phyloP scores from a whole-genome alignment of 495 filamentous ascomycete genomes.

The Jackrogersella minutella region DNA sequence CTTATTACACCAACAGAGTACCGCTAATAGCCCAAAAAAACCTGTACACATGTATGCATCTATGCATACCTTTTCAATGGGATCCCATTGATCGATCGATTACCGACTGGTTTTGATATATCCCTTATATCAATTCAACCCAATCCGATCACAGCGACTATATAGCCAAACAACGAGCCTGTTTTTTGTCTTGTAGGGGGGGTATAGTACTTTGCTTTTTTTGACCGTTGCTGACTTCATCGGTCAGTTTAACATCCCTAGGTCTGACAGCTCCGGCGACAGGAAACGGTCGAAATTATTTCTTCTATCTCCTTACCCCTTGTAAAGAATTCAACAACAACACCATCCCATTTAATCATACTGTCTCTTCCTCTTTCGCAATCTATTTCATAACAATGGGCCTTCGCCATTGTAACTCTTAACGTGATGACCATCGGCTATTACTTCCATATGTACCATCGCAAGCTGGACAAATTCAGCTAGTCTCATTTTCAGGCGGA shows the following conservation, averaged over 20 bases:
- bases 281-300: slow-evolving; percentile 5
- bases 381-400: slow-evolving; percentile 39
- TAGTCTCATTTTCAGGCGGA: slow-evolving; percentile 9
- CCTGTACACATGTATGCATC: slow-evolving; percentile 1
- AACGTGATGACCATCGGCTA: slow-evolving; percentile 38
- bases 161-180: slow-evolving; percentile 15
- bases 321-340: slow-evolving; percentile 7
- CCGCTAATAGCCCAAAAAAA: slow-evolving; percentile 23
- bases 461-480: slow-evolving; percentile 4
- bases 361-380: slow-evolving; percentile 3
- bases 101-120: slow-evolving; percentile 9
- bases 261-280: slow-evolving; percentile 24
- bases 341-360: neutral
- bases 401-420: slow-evolving; percentile 33
- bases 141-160: slow-evolving; percentile 3
- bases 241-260: slow-evolving; percentile 1
- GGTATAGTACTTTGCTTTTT: slow-evolving; percentile 4
- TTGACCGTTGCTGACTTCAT: slow-evolving; percentile 17
- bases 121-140: slow-evolving; percentile 15
- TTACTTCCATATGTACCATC: slow-evolving; percentile 23
- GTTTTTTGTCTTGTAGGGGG: neutral
- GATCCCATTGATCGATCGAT: slow-evolving; percentile 13
- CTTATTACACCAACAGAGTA: slow-evolving; percentile 18
- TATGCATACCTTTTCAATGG: slow-evolving; percentile 7
- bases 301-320: neutral